phyloP scores from a whole-genome alignment of 2,329 filamentous ascomycete species.

The Rachicladosporium sp. region DNA sequence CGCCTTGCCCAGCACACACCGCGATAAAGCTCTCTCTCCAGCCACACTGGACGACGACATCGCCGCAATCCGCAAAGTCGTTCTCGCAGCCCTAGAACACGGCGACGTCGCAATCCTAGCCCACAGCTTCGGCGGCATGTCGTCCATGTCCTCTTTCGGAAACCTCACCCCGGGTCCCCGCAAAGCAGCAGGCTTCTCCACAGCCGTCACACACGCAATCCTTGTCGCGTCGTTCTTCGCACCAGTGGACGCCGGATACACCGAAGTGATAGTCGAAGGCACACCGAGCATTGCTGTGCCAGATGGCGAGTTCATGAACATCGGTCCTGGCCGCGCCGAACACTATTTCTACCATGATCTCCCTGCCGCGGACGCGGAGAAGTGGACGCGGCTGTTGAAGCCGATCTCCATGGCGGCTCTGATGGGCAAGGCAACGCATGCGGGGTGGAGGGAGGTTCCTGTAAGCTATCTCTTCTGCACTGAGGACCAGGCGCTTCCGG shows the following conservation, averaged over 20 bases:
- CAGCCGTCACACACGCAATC: neutral
- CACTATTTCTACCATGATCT: too few species aligned
- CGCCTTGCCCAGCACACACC: conserved; percentile 9
- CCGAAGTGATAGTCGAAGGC: too few species aligned
- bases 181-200: conserved; percentile 1
- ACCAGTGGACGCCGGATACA: too few species aligned
- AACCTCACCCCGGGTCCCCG: neutral
- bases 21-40: conserved; percentile 1
- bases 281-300: too few species aligned
- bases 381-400: too few species aligned
- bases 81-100: conserved; percentile 1
- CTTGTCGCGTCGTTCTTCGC: too few species aligned
- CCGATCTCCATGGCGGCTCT: too few species aligned
- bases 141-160: neutral
- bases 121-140: conserved; percentile 10
- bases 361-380: too few species aligned
- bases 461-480: too few species aligned
- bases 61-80: conserved; percentile 3
- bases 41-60: conserved; percentile 4
- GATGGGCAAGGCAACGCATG: conserved; percentile 18
- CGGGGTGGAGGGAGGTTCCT: conserved; percentile 25
- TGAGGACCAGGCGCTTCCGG: too few species aligned
- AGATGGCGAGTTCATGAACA: too few species aligned
- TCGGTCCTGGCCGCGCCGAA: too few species aligned
- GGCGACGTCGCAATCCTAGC: conserved; percentile 10